Evolutionary conservation across 2,329 filamentous ascomycete species (phyloP).

Genomic region (Stachybotrys elegans): DNA sequence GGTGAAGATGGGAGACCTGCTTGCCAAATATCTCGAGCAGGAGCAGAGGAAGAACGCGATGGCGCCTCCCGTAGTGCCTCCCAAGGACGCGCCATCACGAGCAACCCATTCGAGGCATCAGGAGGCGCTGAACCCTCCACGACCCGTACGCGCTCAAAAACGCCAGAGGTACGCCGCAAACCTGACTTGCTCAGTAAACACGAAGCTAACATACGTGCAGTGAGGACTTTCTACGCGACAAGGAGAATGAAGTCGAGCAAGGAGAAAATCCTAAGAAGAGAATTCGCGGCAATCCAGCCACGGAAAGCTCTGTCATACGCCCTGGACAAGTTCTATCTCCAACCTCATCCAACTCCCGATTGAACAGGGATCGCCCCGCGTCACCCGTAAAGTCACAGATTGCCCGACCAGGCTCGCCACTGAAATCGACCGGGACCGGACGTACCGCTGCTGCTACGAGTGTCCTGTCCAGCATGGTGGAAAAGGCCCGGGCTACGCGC

Average conservation of each 20-base stretch:
- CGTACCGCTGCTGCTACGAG: constrained; percentile 37
- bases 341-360: constrained; percentile 73
- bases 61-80: constrained; percentile 38
- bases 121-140: constrained; percentile 12
- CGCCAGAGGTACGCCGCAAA: constrained; percentile 42
- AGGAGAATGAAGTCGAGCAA: constrained; percentile 64
- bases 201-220: constrained; percentile 50
- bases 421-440: constrained; percentile 44
- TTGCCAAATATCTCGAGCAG: constrained; percentile 46
- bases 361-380: constrained; percentile 42
- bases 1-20: constrained; percentile 75
- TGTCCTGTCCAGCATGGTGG: constrained; percentile 52
- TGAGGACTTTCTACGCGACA: constrained; percentile 62
- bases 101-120: constrained; percentile 30
- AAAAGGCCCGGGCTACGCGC: constrained; percentile 54
- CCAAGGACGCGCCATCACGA: constrained; percentile 39
- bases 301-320: constrained; percentile 29
- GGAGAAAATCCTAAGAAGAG: constrained; percentile 68
- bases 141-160: constrained; percentile 33
- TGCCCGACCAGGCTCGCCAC: constrained; percentile 54
- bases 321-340: constrained; percentile 69
- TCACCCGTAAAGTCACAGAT: constrained; percentile 55
- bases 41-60: constrained; percentile 32
- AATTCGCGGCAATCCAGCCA: constrained; percentile 39
- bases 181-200: constrained; percentile 37